Base-by-base conservation (phyloP, 441 rosid species). In the Adansonia rubrostipa region DNA sequence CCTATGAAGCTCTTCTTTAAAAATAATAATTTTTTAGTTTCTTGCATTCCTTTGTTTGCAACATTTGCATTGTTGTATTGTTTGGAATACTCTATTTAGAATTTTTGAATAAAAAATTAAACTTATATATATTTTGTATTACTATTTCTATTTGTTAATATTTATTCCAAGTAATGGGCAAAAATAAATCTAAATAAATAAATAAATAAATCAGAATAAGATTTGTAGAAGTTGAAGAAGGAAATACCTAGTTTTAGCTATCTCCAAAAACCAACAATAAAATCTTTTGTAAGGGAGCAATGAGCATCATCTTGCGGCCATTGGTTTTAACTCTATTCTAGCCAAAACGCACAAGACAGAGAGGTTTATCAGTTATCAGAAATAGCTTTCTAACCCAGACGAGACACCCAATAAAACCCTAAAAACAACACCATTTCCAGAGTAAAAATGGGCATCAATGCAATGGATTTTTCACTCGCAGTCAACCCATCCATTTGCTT, bases 371-470 rank as follows among this genome's bases (percentile, higher is more conserved):
- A 28, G 33, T 48, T 11, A 48, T 48, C 7, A 67, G 9, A 2
- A 47, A 0, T 40, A 44, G 36, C 36, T 9, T 19, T 10, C 14
- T 17, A 7, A 6, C 20, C 48, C 54, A 45, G 24, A 5, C 6
- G 33, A 28, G 33, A 28, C 33, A 48, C 9, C 4, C 11, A 51
- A 6, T 5, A 13, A 14, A 36, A 17, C 8, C 4, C 24, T 58
- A 48, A 28, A 24, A 50, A 71, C 2, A 17, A 28, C 9, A 4
- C 20, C 14, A 50, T 51, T 70, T 50, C 8, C 74, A 14, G 74
- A 24, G 44, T 2, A 50, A 51, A 69, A 47, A 62, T 62, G 86
- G 87, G 83, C 76, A 80, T 85, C 6, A 79, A 71, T 68, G 80
- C 83, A 42, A 71, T 85, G 8, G 77, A 80, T 11, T 80, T 77